Evolutionary conservation across 768 basidiomycete genomes (phyloP), one percentile per base, ranked within the genome.

Genomic region (Roridomyces roridus): DNA sequence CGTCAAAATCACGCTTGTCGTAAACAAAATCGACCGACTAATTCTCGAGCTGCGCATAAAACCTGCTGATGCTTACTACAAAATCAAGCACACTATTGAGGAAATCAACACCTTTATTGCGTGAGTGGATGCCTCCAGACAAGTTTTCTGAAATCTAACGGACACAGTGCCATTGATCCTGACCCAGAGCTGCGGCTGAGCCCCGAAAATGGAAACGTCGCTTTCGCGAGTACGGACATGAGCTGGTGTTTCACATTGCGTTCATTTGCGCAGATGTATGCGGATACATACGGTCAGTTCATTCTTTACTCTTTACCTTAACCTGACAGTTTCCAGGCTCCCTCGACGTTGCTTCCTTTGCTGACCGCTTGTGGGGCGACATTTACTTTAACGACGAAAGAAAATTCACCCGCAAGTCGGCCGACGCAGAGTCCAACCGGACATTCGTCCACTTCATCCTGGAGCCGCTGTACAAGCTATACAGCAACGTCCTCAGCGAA

Each of bases 61-160:
- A 67, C 97, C 97, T 51, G 77, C 88, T 37, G 97, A 99, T 67
- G 97, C 97, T 0, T 99, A 93, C 78, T 98, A 96, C 78, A 99
- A 99, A 81, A 94, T 99, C 63, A 96, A 94, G 72, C 96, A 98
- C 70, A 98, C 96, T 2, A 96, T 99, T 51, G 97, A 99, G 70
- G 97, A 99, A 72, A 88, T 99, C 48, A 99, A 99, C 72, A 92
- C 89, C 1, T 89, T 96, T 72, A 98, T 99, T 69, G 90, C 93
- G 93, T 94, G 52, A 58, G 80, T 66, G 12, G 11, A 25, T 35
- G 34, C 26, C 35, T 36, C 24, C 10, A 49, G 46, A 42, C 39
- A 28, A 21, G 26, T 34, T 49, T n/a, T 37, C 35, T 45, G 51
- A 37, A 61, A 18, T 31, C 10, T 34, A 7, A n/a, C n/a, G 44